Percentiles rank a stretch among this genome's conserved stretches.
Conservation (phyloP, 2,329 filamentous ascomycete species). For the Cadophora sp. region DNA sequence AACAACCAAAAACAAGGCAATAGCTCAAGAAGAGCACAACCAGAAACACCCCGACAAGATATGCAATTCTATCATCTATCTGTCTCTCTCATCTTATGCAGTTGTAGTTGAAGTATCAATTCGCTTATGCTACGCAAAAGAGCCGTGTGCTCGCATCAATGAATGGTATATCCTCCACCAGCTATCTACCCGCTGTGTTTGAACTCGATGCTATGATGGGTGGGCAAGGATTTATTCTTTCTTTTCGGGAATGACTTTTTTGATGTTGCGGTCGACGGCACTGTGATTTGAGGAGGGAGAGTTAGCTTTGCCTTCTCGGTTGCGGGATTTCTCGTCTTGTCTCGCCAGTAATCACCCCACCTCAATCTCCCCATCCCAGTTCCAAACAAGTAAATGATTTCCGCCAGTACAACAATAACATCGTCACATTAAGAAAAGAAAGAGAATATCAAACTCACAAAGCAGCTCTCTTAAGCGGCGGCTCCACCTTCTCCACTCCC, state of each 20-base stretch:
- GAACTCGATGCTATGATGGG: not conserved
- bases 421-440: not conserved
- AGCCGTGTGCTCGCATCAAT: not conserved
- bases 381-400: too few relatives aligned
- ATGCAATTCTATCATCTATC: constrained; percentile 3
- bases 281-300: constrained; percentile 17
- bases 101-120: not conserved
- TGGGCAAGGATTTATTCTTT: not conserved
- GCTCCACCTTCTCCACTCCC: constrained; percentile 32
- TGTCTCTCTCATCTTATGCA: constrained; percentile 11
- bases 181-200: not conserved
- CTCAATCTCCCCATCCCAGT: too few relatives aligned
- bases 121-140: constrained; percentile 4
- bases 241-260: constrained; percentile 26
- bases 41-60: not conserved
- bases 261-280: constrained; percentile 33
- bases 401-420: too few relatives aligned
- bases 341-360: too few relatives aligned
- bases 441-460: constrained; percentile 29
- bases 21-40: not conserved
- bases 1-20: not conserved
- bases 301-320: too few relatives aligned
- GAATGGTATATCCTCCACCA: constrained; percentile 9
- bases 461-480: constrained; percentile 36
- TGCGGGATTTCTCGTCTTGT: too few relatives aligned